These are phyloP conservation scores for Emmonsiellopsis sp. DNA, from an alignment of 2,329 filamentous ascomycete species.

Conservation along the genomic window DNA sequence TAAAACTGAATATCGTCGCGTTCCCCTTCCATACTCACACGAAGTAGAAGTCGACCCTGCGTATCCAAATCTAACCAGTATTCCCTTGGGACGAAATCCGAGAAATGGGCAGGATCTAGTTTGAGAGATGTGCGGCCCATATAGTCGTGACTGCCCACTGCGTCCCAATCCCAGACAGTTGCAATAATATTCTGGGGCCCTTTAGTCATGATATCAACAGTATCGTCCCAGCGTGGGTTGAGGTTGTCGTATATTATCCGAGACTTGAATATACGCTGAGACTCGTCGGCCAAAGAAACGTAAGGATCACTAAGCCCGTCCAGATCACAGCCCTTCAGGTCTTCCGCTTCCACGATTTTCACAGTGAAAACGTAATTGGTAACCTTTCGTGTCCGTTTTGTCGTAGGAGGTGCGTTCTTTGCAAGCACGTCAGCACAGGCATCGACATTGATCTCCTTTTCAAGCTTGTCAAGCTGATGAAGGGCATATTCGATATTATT, in stretches of 20 bases:
- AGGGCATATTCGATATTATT: slow-evolving; percentile 97
- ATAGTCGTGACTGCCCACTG: slow-evolving; percentile 93
- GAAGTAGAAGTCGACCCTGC: slow-evolving; percentile 77
- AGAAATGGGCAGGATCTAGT: slow-evolving; percentile 94
- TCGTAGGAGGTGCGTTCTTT: slow-evolving; percentile 61
- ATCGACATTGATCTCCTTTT: slow-evolving; percentile 84
- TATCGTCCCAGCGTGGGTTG: slow-evolving; percentile 95
- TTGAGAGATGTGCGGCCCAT: slow-evolving; percentile 95
- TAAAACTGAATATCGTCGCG: slow-evolving; percentile 98
- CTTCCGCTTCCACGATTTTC: slow-evolving; percentile 96
- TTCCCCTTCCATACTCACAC: slow-evolving; percentile 98
- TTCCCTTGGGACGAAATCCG: slow-evolving; percentile 88
- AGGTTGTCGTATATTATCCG: slow-evolving; percentile 82
- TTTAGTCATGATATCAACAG: slow-evolving; percentile 88
- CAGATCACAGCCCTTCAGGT: slow-evolving; percentile 95
- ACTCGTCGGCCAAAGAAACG: slow-evolving; percentile 92
- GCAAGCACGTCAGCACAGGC: slow-evolving; percentile 75
- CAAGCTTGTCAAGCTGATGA: slow-evolving; percentile 81
- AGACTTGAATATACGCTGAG: slow-evolving; percentile 89
- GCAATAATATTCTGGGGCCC: slow-evolving; percentile 90
- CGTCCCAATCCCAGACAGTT: slow-evolving; percentile 97
- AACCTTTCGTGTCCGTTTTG: slow-evolving; percentile 58
- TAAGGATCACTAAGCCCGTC: slow-evolving; percentile 93
- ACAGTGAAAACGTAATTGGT: slow-evolving; percentile 96
- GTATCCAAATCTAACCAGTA: slow-evolving; percentile 98